Conservation (phyloP, 1,284 basidiomycete genomes). For the Pascua sp. region DNA sequence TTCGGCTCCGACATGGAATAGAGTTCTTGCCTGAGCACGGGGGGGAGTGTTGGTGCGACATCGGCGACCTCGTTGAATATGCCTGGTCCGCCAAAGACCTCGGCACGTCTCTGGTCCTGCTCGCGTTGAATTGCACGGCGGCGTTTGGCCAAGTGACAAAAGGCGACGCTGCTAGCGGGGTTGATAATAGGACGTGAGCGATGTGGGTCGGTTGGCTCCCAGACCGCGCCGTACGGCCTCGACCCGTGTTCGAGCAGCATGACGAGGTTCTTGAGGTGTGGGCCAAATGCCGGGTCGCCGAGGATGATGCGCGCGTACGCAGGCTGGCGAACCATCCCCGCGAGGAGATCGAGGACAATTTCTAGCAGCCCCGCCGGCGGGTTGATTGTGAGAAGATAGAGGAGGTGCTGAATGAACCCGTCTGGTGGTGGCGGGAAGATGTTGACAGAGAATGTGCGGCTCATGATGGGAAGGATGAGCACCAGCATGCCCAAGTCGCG, state of each 20-base stretch:
- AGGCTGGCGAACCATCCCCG: constrained; percentile 28
- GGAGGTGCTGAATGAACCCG: constrained; percentile 32
- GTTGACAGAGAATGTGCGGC: constrained; percentile 23
- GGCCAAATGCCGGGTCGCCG: constrained; percentile 21
- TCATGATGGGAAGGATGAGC: constrained; percentile 35
- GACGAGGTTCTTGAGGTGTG: constrained; percentile 33
- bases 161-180: constrained; percentile 28
- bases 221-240: constrained; percentile 11
- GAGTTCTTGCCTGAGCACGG: constrained; percentile 27
- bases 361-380: constrained; percentile 31
- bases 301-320: constrained; percentile 31
- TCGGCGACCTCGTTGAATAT: constrained; percentile 33
- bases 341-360: constrained; percentile 37
- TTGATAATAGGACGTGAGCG: constrained; percentile 28
- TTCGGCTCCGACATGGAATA: constrained; percentile 39
- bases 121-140: constrained; percentile 31
- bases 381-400: constrained; percentile 29
- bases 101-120: constrained; percentile 29
- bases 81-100: constrained; percentile 24
- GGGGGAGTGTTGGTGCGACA: constrained; percentile 25
- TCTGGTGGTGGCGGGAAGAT: constrained; percentile 24
- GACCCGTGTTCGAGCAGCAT: constrained; percentile 29
- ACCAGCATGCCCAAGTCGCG: constrained; percentile 33
- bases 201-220: constrained; percentile 16
- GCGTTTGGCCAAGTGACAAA: constrained; percentile 26